Base-by-base conservation (phyloP, 148 eudicot genomes). In the Fagopyrum esculentum region DNA sequence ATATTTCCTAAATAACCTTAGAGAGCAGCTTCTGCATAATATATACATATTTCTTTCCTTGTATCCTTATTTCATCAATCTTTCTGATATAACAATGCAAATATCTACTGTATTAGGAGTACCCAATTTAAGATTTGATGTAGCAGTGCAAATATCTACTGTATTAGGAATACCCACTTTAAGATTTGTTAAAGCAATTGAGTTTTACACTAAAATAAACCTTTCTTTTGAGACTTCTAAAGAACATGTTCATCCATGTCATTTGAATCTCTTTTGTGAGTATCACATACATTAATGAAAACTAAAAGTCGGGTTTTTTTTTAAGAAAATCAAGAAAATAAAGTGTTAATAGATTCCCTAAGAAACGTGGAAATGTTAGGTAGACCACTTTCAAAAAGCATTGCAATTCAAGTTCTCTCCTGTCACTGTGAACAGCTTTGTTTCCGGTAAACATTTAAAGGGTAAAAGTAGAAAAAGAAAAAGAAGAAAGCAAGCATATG, bases 341-440 rank as follows among this genome's bases (percentile, higher is more conserved):
- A n/a, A n/a, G n/a, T n/a, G n/a, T n/a, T n/a, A n/a, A n/a, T 1
- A 49, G 12, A 49, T 9, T 2, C 52, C 52, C 11, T 12, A 56
- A 9, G 61, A 19, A 17, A 63, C 69, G 35, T 9, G 26, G 35
- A 63, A 10, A 63, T 63, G 69, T 30, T 63, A 63, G 45, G 15
- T 63, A 63, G 69, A 63, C 69, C 69, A 29, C 69, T 63, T 63
- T 63, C 11, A 10, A 63, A 63, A 63, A 63, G 69, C 69, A 63
- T 30, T 59, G 52, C 40, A 35, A 5, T 56, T 9, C 45, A 63
- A 63, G 69, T 63, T 30, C 69, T 63, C 59, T 6, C 2, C 69
- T 63, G 45, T 30, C 69, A 63, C 6, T 63, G 6, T 63, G 69
- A 63, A 30, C 69, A 63, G 69, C 69, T 63, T 63, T 30, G 29